These are phyloP conservation scores for Arthrobotrys iridis DNA, from an alignment of 2,329 filamentous ascomycete species.

Conservation along the genomic window DNA sequence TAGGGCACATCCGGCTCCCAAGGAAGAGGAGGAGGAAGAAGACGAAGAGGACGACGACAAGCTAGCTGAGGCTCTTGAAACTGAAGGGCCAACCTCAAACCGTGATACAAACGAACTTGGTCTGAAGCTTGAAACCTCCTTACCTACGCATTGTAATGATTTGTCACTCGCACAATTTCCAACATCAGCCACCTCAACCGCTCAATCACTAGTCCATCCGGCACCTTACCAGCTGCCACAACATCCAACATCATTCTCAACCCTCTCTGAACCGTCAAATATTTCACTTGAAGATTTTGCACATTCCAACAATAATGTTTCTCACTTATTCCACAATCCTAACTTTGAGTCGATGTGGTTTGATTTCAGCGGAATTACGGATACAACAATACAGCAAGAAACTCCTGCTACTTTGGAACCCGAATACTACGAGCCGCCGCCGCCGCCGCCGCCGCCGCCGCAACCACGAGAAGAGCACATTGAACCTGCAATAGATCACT, in stretches of 20 bases:
- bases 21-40: slow-evolving; percentile 13
- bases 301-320: background rate
- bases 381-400: slow-evolving; percentile 14
- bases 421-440: slow-evolving; percentile 17
- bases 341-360: slow-evolving; percentile 11
- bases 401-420: background rate
- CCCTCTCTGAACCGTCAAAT: slow-evolving; percentile 9
- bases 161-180: slow-evolving; percentile 25
- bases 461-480: background rate
- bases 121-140: background rate
- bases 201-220: background rate
- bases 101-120: background rate
- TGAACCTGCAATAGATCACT: slow-evolving; percentile 27
- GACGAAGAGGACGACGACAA: slow-evolving; percentile 17
- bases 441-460: background rate
- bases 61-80: background rate
- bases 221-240: slow-evolving; percentile 12
- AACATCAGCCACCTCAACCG: slow-evolving; percentile 1
- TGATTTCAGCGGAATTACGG: background rate
- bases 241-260: slow-evolving; percentile 18
- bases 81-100: background rate
- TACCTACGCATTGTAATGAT: slow-evolving; percentile 9
- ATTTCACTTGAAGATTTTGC: slow-evolving; percentile 18
- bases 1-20: background rate
- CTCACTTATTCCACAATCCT: slow-evolving; percentile 1